phyloP scores from a whole-genome alignment of 179 eudicot genomes.

The Spergularia azorica region DNA sequence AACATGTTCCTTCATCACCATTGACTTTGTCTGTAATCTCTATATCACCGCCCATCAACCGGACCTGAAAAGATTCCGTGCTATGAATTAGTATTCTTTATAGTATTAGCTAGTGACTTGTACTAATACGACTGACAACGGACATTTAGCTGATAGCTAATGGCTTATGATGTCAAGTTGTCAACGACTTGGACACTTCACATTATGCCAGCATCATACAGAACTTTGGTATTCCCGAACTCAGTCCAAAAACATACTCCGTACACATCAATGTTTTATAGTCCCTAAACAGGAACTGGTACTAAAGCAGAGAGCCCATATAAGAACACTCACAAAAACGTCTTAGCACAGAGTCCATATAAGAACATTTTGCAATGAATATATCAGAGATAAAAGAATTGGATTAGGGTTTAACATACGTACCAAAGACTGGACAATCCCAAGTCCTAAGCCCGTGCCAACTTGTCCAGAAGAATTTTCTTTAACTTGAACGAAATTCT shows the following conservation, averaged over 20 bases:
- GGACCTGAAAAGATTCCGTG: constrained; percentile 49
- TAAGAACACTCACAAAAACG: not conserved
- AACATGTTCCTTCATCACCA: constrained; percentile 67
- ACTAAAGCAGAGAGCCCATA: not conserved
- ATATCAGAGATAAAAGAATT: not conserved
- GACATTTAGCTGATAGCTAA: not conserved
- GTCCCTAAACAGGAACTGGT: not conserved
- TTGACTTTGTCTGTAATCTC: constrained; percentile 58
- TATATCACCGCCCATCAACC: constrained; percentile 95
- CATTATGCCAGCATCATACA: not conserved
- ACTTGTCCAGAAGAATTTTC: constrained; percentile 49
- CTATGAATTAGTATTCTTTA: not conserved
- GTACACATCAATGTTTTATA: not conserved
- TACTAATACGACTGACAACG: no score
- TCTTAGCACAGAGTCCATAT: not conserved
- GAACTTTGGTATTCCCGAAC: no score
- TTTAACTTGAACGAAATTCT: constrained; percentile 83
- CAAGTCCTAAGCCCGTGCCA: constrained; percentile 98
- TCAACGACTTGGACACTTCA: not conserved
- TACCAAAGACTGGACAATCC: constrained; percentile 93
- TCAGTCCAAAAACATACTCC: no score
- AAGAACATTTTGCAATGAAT: no score
- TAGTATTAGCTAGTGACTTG: no score
- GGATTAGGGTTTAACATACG: constrained; percentile 5
- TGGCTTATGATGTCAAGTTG: not conserved